phyloP scores from a whole-genome alignment of 1,139 yeast genomes.

The Entelexis sorbosivorans region DNA sequence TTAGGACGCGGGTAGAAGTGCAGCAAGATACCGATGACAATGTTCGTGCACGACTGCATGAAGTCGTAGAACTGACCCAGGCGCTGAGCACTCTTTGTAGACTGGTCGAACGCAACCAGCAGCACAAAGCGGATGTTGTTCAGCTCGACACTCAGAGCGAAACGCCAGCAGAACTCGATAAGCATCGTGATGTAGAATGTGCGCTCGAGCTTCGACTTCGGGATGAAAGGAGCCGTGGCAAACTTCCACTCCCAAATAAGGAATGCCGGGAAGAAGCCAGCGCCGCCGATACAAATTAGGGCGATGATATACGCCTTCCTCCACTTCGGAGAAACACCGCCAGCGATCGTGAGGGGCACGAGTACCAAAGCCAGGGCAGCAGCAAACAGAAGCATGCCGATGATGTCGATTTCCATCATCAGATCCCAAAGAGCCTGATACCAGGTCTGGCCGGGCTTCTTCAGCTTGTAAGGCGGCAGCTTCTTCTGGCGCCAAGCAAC shows the following conservation, averaged over 20 bases:
- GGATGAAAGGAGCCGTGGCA: conserved; percentile 47
- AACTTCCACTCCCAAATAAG: conserved; percentile 43
- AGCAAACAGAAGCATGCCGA: conserved; percentile 43
- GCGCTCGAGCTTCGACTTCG: conserved; percentile 46
- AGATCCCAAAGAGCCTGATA: conserved; percentile 22
- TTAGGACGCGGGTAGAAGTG: conserved; percentile 44
- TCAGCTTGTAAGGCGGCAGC: conserved; percentile 8
- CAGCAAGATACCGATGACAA: conserved; percentile 48
- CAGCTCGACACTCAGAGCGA: conserved; percentile 55
- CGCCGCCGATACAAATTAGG: conserved; percentile 54
- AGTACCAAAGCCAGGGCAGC: conserved; percentile 45
- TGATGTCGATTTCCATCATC: conserved; percentile 43
- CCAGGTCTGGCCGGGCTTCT: conserved; percentile 4
- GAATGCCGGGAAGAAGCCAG: conserved; percentile 41
- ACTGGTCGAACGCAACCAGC: conserved; percentile 49
- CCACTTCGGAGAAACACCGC: conserved; percentile 46
- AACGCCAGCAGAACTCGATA: conserved; percentile 45
- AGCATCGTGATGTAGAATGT: conserved; percentile 55
- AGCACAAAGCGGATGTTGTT: conserved; percentile 56
- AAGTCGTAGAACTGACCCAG: conserved; percentile 48
- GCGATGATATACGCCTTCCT: conserved; percentile 46
- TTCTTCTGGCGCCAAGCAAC: conserved; percentile 7
- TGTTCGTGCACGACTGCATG: conserved; percentile 52
- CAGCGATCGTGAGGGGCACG: conserved; percentile 46
- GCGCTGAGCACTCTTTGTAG: conserved; percentile 53